phyloP scores from a whole-genome alignment of 208 protist species.

The Sergeia podlipaevii region DNA sequence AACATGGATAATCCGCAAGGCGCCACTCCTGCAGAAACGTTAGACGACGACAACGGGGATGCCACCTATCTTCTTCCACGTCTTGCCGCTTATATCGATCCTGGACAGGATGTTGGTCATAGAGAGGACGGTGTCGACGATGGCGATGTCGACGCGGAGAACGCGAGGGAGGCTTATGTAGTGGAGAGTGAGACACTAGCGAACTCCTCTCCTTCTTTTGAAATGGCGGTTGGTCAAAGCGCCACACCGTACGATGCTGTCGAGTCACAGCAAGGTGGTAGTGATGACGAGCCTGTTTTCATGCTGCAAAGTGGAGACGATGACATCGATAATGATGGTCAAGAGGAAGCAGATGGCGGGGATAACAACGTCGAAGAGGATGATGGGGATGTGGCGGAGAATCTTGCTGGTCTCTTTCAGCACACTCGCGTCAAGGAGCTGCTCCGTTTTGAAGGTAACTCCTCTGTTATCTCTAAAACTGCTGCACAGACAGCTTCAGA shows the following conservation, averaged over 20 bases:
- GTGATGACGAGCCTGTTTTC: not conserved
- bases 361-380: slow-evolving; percentile 3
- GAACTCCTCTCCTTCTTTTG: too few relatives aligned
- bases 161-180: not conserved
- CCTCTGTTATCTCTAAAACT: slow-evolving; percentile 46
- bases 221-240: too few relatives aligned
- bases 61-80: slow-evolving; percentile 46
- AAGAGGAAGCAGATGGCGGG: slow-evolving; percentile 12
- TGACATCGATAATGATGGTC: too few relatives aligned
- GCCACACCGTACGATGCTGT: slow-evolving; percentile 7
- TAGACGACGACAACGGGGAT: slow-evolving; percentile 16
- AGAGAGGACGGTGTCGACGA: slow-evolving; percentile 1
- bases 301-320: not conserved
- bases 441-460: slow-evolving; percentile 53
- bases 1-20: not conserved
- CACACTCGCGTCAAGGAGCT: slow-evolving; percentile 61
- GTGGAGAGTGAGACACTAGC: not conserved
- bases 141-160: slow-evolving; percentile 1
- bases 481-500: slow-evolving; percentile 42
- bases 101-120: not conserved
- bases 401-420: slow-evolving; percentile 28
- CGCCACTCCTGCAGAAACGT: slow-evolving; percentile 13
- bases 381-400: not conserved
- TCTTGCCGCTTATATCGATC: slow-evolving; percentile 23
- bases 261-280: not conserved